These are phyloP conservation scores for Aspergillus sclerotioniger DNA, from an alignment of 495 filamentous ascomycete species.

Conservation along the genomic window DNA sequence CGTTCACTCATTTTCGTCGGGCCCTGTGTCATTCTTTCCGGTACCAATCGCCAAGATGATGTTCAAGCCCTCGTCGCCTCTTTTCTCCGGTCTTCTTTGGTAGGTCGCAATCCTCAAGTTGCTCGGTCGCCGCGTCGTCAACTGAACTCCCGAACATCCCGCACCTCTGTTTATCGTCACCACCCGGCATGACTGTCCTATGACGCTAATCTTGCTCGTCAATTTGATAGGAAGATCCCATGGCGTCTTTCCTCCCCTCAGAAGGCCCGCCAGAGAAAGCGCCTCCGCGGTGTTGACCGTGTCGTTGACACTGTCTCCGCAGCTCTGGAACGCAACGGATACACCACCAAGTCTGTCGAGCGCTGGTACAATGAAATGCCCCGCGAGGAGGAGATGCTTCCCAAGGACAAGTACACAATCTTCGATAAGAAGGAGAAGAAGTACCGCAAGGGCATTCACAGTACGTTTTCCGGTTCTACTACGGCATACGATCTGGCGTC, in stretches of 20 bases:
- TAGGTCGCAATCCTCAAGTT: constrained; percentile 35
- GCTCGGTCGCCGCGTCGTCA: constrained; percentile 7
- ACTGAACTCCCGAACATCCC: neutral
- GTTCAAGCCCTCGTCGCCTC: constrained; percentile 74
- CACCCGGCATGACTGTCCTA: neutral
- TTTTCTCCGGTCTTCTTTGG: constrained; percentile 84
- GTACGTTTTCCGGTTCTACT: constrained; percentile 57
- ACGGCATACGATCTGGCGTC: neutral
- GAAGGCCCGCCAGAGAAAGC: constrained; percentile 84
- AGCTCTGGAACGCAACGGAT: constrained; percentile 69
- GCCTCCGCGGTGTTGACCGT: constrained; percentile 79
- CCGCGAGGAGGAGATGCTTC: constrained; percentile 90
- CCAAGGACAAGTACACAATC: constrained; percentile 95
- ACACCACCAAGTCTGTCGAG: constrained; percentile 69
- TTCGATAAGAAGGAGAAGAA: constrained; percentile 94
- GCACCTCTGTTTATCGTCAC: constrained; percentile 14
- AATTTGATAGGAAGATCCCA: constrained; percentile 79
- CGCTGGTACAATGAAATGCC: constrained; percentile 96
- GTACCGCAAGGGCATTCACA: constrained; percentile 95
- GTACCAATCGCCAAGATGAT: constrained; percentile 20
- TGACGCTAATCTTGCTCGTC: neutral
- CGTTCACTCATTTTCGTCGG: neutral
- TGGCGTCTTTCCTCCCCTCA: constrained; percentile 91
- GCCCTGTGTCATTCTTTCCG: neutral
- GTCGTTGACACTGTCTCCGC: constrained; percentile 74